These are phyloP conservation scores for Kandelia obovata DNA, from an alignment of 345 rosid species.

Conservation along the genomic window DNA sequence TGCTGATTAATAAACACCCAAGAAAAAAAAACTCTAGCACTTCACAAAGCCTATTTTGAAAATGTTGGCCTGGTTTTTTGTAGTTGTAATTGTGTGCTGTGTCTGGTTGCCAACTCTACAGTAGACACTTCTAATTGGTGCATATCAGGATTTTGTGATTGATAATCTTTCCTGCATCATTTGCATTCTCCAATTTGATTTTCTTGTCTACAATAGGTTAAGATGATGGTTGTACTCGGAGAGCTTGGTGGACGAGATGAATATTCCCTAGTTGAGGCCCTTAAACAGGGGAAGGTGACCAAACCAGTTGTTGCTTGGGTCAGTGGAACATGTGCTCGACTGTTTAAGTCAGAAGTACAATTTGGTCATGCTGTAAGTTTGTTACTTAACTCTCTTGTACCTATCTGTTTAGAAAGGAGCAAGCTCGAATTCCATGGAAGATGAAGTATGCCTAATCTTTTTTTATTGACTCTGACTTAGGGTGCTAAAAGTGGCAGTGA, in stretches of 20 bases:
- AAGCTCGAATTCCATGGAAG: not conserved
- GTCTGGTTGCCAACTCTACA: too few relatives aligned
- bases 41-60: too few relatives aligned
- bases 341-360: conserved; percentile 96
- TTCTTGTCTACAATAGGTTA: conserved; percentile 47
- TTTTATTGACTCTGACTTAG: conserved; percentile 36
- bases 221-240: conserved; percentile 93
- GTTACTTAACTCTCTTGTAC: conserved; percentile 12
- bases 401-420: conserved; percentile 2
- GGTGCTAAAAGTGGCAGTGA: conserved; percentile 99
- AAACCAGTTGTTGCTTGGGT: conserved; percentile 99
- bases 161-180: not conserved
- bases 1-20: too few relatives aligned
- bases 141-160: too few relatives aligned
- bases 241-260: conserved; percentile 98
- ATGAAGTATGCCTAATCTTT: conserved; percentile 11
- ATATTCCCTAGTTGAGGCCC: conserved; percentile 91
- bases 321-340: conserved; percentile 96
- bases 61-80: too few relatives aligned
- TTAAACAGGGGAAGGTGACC: conserved; percentile 84
- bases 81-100: too few relatives aligned
- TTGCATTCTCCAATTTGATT: conserved; percentile 6
- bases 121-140: too few relatives aligned
- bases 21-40: not conserved
- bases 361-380: conserved; percentile 98